phyloP scores from a whole-genome alignment of 2,329 filamentous ascomycete species.

The Sarocladium kiliense region DNA sequence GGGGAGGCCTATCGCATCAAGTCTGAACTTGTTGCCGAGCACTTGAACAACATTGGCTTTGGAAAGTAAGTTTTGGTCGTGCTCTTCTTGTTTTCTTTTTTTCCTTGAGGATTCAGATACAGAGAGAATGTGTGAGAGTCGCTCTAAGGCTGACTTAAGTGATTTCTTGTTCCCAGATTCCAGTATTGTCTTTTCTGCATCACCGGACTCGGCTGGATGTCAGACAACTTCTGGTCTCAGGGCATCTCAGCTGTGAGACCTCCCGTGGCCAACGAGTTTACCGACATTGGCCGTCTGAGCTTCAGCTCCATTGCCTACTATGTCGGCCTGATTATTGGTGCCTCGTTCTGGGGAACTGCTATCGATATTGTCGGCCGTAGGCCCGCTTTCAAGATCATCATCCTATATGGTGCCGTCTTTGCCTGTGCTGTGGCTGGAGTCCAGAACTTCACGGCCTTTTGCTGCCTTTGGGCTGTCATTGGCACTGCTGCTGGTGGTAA shows the following conservation, averaged over 20 bases:
- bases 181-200: conserved; percentile 40
- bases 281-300: conserved; percentile 22
- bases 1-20: conserved; percentile 25
- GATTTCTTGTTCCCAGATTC: conserved; percentile 18
- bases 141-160: not conserved
- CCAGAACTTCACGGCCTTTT: conserved; percentile 52
- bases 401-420: conserved; percentile 44
- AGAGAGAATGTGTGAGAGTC: too few species aligned
- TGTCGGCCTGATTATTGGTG: conserved; percentile 38
- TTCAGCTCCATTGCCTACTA: conserved; percentile 30
- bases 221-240: conserved; percentile 37
- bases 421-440: conserved; percentile 52
- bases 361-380: conserved; percentile 36
- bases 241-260: conserved; percentile 29
- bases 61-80: conserved; percentile 23
- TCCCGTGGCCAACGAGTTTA: conserved; percentile 28
- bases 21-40: conserved; percentile 25
- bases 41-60: conserved; percentile 25
- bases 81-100: not conserved
- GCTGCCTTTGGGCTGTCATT: conserved; percentile 46
- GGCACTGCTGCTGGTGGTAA: conserved; percentile 38
- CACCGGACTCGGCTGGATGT: conserved; percentile 41
- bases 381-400: conserved; percentile 39
- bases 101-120: too few species aligned
- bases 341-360: conserved; percentile 38